phyloP scores from a whole-genome alignment of 2,329 filamentous ascomycete genomes.

The Exophiala xenobiotica region DNA sequence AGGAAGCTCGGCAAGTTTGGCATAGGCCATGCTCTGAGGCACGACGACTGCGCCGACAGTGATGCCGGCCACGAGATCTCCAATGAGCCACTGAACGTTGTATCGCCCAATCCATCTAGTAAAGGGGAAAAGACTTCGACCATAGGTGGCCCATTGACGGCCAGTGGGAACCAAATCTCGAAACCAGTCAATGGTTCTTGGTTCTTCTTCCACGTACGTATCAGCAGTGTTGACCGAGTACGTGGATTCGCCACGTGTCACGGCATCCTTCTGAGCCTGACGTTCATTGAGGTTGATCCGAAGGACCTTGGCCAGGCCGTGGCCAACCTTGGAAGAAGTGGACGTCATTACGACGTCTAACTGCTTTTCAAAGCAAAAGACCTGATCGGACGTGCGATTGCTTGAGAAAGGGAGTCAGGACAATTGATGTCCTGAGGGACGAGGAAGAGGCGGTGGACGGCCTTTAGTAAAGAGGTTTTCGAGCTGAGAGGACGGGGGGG shows the following conservation, averaged over 20 bases:
- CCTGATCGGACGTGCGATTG: constrained; percentile 7
- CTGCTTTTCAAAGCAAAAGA: neutral
- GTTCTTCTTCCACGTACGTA: constrained; percentile 79
- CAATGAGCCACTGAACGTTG: constrained; percentile 83
- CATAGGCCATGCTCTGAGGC: constrained; percentile 97
- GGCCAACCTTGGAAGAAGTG: constrained; percentile 61
- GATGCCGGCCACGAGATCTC: constrained; percentile 83
- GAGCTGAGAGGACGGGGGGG: neutral
- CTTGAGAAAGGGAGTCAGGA: constrained; percentile 7
- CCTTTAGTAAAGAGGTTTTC: neutral
- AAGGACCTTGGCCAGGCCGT: constrained; percentile 72
- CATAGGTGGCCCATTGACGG: constrained; percentile 58
- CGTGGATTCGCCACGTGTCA: constrained; percentile 75
- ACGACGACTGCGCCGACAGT: constrained; percentile 79
- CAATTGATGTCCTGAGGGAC: neutral
- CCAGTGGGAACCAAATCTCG: constrained; percentile 60
- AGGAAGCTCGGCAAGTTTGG: constrained; percentile 74
- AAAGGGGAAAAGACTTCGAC: constrained; percentile 79
- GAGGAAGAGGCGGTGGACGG: neutral
- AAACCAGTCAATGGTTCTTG: constrained; percentile 72
- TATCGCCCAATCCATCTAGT: constrained; percentile 84
- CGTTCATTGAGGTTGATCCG: constrained; percentile 77
- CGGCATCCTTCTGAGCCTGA: constrained; percentile 56
- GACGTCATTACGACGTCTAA: constrained; percentile 22
- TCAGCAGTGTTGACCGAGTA: constrained; percentile 72